Evolutionary conservation across 192 early-diverging fungal genomes (phyloP).

Genomic region (Linnemannia schmuckeri): DNA sequence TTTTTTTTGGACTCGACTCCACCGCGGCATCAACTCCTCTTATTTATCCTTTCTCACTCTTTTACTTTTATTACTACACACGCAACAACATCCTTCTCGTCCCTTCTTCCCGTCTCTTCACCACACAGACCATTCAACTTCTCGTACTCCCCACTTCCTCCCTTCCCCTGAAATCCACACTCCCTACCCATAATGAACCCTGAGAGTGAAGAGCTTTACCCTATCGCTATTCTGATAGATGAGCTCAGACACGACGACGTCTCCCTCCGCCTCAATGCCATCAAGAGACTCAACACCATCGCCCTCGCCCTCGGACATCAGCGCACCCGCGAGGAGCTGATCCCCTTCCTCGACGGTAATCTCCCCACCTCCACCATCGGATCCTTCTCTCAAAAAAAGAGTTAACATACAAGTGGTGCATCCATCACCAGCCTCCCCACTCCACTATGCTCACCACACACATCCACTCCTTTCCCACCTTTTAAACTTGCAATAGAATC

Average conservation of each 20-base stretch:
- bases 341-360: constrained; percentile 97
- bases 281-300: constrained; percentile 85
- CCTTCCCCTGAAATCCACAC: not conserved
- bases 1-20: not conserved
- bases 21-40: not conserved
- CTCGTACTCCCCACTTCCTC: not conserved
- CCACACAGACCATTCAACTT: not conserved
- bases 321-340: constrained; percentile 94
- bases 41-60: not conserved
- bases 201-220: constrained; percentile 73
- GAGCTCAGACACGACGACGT: constrained; percentile 96
- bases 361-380: not conserved
- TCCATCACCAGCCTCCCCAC: not conserved
- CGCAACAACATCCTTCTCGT: not conserved
- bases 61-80: not conserved
- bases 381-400: constrained; percentile 7
- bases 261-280: constrained; percentile 84
- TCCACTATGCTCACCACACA: not conserved
- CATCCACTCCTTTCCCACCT: not conserved
- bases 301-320: constrained; percentile 95
- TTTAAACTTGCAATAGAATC: constrained; percentile 77
- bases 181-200: constrained; percentile 51
- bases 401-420: not conserved
- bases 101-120: not conserved
- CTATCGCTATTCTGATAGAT: constrained; percentile 92